Conservation (phyloP, 345 rosid species). For the Populus simonii region DNA sequence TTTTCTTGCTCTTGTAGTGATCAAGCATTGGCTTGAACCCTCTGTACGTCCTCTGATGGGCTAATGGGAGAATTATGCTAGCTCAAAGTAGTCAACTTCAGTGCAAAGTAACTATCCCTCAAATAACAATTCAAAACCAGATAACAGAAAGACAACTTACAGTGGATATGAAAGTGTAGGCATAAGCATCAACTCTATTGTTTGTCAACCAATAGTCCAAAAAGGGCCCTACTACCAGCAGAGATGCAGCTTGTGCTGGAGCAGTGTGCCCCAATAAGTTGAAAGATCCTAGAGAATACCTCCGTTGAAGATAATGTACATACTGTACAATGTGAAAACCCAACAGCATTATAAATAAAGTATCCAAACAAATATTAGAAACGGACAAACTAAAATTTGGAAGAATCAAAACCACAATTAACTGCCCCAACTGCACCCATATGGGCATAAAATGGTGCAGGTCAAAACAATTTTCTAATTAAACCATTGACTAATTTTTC, state of each 20-base stretch:
- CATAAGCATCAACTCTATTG: slow-evolving; percentile 69
- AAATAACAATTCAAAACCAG: not conserved
- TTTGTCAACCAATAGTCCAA: slow-evolving; percentile 82
- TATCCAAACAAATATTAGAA: not conserved
- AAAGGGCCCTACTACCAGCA: slow-evolving; percentile 82
- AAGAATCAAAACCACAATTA: not conserved
- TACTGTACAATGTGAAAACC: slow-evolving; percentile 49
- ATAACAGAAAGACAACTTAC: slow-evolving; percentile 38
- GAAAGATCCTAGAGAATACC: slow-evolving; percentile 85
- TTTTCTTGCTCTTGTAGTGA: not conserved
- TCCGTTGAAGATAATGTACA: slow-evolving; percentile 89
- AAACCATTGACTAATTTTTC: not conserved
- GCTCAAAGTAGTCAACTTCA: not conserved
- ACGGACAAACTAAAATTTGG: not conserved
- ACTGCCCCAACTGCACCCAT: not conserved
- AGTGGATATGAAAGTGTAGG: slow-evolving; percentile 51
- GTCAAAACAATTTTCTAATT: not conserved
- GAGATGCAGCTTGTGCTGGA: slow-evolving; percentile 88
- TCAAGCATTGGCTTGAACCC: not conserved
- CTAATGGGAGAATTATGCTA: not conserved
- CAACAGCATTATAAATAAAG: not conserved
- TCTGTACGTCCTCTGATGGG: not conserved
- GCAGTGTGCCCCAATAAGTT: slow-evolving; percentile 93
- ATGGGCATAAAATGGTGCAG: not conserved
- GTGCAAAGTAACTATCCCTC: not conserved